These are phyloP conservation scores for Trifolium pratense DNA, from an alignment of 306 rosid genomes.

Conservation along the genomic window DNA sequence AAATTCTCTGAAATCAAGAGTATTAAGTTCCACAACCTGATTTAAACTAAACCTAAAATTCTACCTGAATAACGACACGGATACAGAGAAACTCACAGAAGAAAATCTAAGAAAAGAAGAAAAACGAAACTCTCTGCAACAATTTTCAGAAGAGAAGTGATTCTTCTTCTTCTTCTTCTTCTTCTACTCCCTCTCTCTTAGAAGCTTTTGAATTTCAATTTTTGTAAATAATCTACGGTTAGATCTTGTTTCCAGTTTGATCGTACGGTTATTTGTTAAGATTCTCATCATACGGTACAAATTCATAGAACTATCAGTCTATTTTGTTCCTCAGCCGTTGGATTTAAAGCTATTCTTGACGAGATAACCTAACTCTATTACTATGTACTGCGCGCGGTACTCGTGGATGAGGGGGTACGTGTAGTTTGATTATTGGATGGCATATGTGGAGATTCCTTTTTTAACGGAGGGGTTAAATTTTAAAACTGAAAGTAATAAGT, in stretches of 20 bases:
- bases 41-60: conserved; percentile 39
- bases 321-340: conserved; percentile 48
- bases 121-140: background rate
- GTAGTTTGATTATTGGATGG: background rate
- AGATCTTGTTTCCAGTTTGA: conserved; percentile 39
- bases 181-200: conserved; percentile 90
- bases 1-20: conserved; percentile 38
- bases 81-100: background rate
- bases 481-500: conserved; percentile 31
- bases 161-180: conserved; percentile 45
- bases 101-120: background rate
- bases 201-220: conserved; percentile 96
- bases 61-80: conserved; percentile 36
- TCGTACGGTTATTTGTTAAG: conserved; percentile 48
- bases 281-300: conserved; percentile 49
- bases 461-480: background rate
- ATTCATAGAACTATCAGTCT: conserved; percentile 66
- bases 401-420: background rate
- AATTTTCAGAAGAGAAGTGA: background rate
- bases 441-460: background rate
- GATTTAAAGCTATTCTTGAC: conserved; percentile 51
- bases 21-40: conserved; percentile 37
- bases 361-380: conserved; percentile 5
- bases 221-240: conserved; percentile 73
- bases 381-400: conserved; percentile 25